Evolutionary conservation across 768 basidiomycete genomes (phyloP).

Genomic region (Tricholoma hemisulphureum): DNA sequence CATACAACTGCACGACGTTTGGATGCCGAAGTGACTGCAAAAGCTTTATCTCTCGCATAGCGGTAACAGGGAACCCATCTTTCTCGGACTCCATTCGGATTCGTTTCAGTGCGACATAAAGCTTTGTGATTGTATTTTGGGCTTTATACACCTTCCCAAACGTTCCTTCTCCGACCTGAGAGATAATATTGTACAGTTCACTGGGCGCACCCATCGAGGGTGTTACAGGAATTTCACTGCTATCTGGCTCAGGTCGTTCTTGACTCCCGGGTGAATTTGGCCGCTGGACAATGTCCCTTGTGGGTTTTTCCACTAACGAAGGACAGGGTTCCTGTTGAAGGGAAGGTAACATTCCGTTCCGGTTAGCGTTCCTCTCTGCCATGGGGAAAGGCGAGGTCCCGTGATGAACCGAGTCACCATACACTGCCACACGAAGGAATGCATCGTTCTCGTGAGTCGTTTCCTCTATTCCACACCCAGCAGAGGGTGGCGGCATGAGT

Average conservation of each 20-base stretch:
- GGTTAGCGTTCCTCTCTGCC: not conserved
- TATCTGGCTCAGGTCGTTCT: conserved; percentile 2
- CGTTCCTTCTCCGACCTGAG: conserved; percentile 96
- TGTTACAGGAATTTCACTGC: conserved; percentile 11
- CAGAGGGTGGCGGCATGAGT: not conserved
- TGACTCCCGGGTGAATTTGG: conserved; percentile 3
- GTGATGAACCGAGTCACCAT: conserved; percentile 4
- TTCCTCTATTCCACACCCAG: conserved; percentile 4
- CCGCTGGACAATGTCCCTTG: not conserved
- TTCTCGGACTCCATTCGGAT: conserved; percentile 97
- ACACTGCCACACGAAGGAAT: not conserved
- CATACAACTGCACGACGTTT: conserved; percentile 86
- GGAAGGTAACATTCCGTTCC: not conserved
- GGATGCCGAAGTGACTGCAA: conserved; percentile 86
- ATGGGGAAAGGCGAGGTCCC: not conserved
- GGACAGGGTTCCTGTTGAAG: not conserved
- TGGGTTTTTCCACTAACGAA: not conserved
- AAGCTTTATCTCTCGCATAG: conserved; percentile 98
- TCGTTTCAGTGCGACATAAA: conserved; percentile 87
- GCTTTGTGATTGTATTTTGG: conserved; percentile 71
- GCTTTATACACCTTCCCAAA: conserved; percentile 99
- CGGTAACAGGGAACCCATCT: conserved; percentile 98
- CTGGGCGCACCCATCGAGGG: conserved; percentile 25
- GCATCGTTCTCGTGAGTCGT: not conserved
- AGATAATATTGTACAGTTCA: conserved; percentile 82